Conservation (phyloP, 192 early-diverging fungal species). For the Coemansia sp. region DNA sequence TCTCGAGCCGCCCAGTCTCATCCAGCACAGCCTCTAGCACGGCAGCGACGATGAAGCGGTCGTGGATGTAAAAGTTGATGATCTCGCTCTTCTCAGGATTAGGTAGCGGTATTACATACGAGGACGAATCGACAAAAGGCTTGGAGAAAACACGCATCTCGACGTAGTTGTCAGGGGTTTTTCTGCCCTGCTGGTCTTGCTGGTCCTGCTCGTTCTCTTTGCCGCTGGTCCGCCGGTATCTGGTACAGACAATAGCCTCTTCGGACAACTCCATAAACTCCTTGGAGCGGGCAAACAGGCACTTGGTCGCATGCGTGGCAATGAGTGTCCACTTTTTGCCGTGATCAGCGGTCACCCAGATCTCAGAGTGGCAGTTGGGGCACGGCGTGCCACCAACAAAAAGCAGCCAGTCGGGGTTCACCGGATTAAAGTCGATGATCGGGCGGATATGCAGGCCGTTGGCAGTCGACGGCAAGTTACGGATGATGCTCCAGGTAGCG, state of each 20-base stretch:
- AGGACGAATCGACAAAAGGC: conserved; percentile 24
- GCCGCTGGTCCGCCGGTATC: conserved; percentile 61
- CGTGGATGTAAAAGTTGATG: conserved; percentile 34
- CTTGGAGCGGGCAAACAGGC: conserved; percentile 71
- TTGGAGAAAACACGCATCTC: conserved; percentile 66
- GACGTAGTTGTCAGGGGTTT: conserved; percentile 60
- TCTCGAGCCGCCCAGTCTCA: conserved; percentile 18
- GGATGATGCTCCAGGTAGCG: conserved; percentile 50
- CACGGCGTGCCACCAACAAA: conserved; percentile 68
- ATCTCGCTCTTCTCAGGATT: conserved; percentile 26
- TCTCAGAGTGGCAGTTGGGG: conserved; percentile 67
- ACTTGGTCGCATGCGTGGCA: conserved; percentile 83
- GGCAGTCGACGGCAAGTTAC: conserved; percentile 58
- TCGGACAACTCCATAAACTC: conserved; percentile 65
- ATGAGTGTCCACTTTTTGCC: conserved; percentile 74
- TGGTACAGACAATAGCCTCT: conserved; percentile 75
- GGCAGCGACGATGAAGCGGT: conserved; percentile 46
- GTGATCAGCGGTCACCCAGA: conserved; percentile 71
- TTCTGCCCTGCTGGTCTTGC: conserved; percentile 15
- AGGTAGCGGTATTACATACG: conserved; percentile 20
- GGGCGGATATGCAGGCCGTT: conserved; percentile 67
- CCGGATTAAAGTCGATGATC: conserved; percentile 87
- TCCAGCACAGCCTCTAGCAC: conserved; percentile 17
- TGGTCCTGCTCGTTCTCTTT: conserved; percentile 57
- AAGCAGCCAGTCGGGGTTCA: conserved; percentile 83